A percentile compares a stretch with the other conserved stretches of the same genome.
Conservation (phyloP, 139 green algal species). For the Spirogloea muscicola region DNA sequence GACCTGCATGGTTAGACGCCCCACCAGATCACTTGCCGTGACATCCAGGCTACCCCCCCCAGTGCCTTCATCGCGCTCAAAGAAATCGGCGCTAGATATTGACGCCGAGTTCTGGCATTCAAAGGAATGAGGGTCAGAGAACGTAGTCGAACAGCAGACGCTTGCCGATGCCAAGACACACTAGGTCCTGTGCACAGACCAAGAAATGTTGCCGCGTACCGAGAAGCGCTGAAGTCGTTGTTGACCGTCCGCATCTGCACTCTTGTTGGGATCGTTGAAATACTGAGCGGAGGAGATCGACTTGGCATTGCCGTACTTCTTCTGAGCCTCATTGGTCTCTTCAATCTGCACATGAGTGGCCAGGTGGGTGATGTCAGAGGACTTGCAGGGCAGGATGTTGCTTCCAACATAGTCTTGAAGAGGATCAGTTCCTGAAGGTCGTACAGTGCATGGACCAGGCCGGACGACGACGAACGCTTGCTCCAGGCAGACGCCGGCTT, state of each 20-base stretch:
- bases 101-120: slow-evolving; percentile 40
- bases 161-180: too few relatives aligned
- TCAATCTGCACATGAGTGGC: too few relatives aligned
- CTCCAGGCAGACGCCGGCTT: too few relatives aligned
- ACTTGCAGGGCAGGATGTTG: too few relatives aligned
- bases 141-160: too few relatives aligned
- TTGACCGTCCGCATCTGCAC: slow-evolving; percentile 11
- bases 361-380: too few relatives aligned
- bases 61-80: slow-evolving; percentile 29
- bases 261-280: slow-evolving; percentile 42
- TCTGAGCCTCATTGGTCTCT: slow-evolving; percentile 53
- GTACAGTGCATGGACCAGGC: too few relatives aligned
- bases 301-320: slow-evolving; percentile 83
- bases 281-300: slow-evolving; percentile 67
- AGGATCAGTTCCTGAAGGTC: too few relatives aligned
- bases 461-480: too few relatives aligned
- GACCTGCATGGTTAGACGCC: slow-evolving; percentile 26
- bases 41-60: slow-evolving; percentile 11
- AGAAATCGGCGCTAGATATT: slow-evolving; percentile 48
- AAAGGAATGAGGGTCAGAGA: too few relatives aligned
- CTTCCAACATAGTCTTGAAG: too few relatives aligned
- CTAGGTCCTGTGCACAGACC: too few relatives aligned
- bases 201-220: slow-evolving; percentile 22
- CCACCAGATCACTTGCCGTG: slow-evolving; percentile 31
- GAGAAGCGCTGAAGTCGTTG: slow-evolving; percentile 32